phyloP scores from a whole-genome alignment of 352 stramenopile species.

The Pythium folliculosum region DNA sequence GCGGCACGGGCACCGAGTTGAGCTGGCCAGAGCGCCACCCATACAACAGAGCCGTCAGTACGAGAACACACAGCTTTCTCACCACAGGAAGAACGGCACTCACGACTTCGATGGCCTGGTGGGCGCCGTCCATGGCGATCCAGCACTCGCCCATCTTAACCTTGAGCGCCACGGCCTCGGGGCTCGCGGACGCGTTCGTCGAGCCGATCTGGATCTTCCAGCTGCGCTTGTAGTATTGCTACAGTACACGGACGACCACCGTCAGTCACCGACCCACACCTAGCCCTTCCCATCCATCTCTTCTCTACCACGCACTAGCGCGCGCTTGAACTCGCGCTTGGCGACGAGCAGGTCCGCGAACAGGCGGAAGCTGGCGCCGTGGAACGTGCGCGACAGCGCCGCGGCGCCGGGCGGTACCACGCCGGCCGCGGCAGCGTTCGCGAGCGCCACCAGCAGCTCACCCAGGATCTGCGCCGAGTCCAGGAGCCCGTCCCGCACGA shows the following conservation, averaged over 20 bases:
- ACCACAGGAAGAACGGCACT: too few species aligned
- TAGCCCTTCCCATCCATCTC: background rate
- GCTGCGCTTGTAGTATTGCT: slow-evolving; percentile 56
- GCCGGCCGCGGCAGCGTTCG: slow-evolving; percentile 27
- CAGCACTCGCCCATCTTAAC: slow-evolving; percentile 76
- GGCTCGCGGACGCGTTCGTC: slow-evolving; percentile 6
- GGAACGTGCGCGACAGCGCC: slow-evolving; percentile 40
- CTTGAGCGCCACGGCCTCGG: slow-evolving; percentile 35
- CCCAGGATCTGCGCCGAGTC: slow-evolving; percentile 69
- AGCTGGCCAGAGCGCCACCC: slow-evolving; percentile 37
- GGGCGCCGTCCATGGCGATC: slow-evolving; percentile 51
- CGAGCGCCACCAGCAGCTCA: slow-evolving; percentile 57
- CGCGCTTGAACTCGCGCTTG: slow-evolving; percentile 71
- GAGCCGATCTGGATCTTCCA: slow-evolving; percentile 42
- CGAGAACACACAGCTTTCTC: too few species aligned
- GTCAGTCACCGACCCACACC: background rate
- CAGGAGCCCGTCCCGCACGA: slow-evolving; percentile 47
- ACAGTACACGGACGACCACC: background rate
- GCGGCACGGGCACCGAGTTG: slow-evolving; percentile 40
- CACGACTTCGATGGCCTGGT: slow-evolving; percentile 70
- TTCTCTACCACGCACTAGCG: slow-evolving; percentile 48
- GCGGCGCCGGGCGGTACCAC: background rate
- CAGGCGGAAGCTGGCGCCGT: slow-evolving; percentile 54
- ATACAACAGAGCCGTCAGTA: background rate
- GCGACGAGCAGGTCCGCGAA: slow-evolving; percentile 71